phyloP scores from a whole-genome alignment of 495 filamentous ascomycete species.

The Tuber aestivum region DNA sequence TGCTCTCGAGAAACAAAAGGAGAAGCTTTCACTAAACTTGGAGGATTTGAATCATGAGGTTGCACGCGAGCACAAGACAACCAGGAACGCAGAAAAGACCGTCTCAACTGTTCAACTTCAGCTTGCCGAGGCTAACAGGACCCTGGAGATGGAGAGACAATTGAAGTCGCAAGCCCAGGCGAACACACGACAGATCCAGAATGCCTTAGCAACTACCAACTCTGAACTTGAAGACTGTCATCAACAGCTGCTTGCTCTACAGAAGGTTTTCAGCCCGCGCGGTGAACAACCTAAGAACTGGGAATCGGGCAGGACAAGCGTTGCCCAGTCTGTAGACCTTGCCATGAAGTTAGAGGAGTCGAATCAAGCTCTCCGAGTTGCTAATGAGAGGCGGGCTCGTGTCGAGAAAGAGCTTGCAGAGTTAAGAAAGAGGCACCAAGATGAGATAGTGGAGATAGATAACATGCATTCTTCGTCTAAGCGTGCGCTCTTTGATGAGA shows the following conservation, averaged over 20 bases:
- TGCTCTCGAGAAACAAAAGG: constrained; percentile 88
- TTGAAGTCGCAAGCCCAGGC: constrained; percentile 77
- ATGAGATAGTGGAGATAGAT: constrained; percentile 68
- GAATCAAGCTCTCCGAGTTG: constrained; percentile 75
- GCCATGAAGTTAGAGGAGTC: constrained; percentile 85
- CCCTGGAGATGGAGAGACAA: constrained; percentile 83
- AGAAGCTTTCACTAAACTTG: constrained; percentile 79
- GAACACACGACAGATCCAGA: constrained; percentile 74
- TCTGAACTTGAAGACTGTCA: constrained; percentile 73
- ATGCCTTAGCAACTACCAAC: constrained; percentile 67
- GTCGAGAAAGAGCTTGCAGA: constrained; percentile 80
- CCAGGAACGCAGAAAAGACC: constrained; percentile 81
- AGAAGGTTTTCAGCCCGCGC: constrained; percentile 82
- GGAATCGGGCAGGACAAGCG: constrained; percentile 56
- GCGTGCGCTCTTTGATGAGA: constrained; percentile 72
- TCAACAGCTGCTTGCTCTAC: constrained; percentile 68
- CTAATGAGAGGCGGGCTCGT: constrained; percentile 73
- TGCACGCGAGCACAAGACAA: constrained; percentile 81
- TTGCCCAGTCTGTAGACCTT: constrained; percentile 59
- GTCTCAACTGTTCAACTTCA: constrained; percentile 78
- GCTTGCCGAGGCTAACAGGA: constrained; percentile 80
- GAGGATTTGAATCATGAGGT: constrained; percentile 95
- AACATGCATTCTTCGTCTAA: constrained; percentile 65
- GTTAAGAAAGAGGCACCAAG: constrained; percentile 63
- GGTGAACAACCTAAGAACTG: constrained; percentile 56